Evolutionary conservation across 192 early-diverging fungal species (phyloP).

Genomic region (Backusella parvicylindrica): DNA sequence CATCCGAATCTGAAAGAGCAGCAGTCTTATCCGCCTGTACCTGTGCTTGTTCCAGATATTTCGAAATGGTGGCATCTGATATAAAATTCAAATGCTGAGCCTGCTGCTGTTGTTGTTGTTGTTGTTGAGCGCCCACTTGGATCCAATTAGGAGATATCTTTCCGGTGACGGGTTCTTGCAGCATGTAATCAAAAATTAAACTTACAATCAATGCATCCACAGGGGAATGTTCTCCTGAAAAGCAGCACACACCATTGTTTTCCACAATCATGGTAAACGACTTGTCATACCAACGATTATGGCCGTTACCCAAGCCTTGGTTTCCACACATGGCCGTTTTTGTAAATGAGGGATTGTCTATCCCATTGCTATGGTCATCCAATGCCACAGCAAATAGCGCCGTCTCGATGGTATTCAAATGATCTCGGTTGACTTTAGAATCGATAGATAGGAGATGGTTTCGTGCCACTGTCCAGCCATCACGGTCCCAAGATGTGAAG

Average conservation of each 20-base stretch:
- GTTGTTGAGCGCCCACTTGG: background rate
- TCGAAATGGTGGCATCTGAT: background rate
- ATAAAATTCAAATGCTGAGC: background rate
- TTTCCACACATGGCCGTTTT: conserved; percentile 45
- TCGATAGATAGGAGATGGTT: conserved; percentile 59
- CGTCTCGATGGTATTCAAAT: conserved; percentile 63
- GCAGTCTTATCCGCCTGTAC: conserved; percentile 46
- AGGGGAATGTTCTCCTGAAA: conserved; percentile 55
- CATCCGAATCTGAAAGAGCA: conserved; percentile 56
- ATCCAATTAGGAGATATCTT: background rate
- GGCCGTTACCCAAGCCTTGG: conserved; percentile 57
- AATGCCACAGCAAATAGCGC: conserved; percentile 73
- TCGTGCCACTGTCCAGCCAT: conserved; percentile 74
- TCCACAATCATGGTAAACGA: conserved; percentile 62
- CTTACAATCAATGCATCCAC: conserved; percentile 21
- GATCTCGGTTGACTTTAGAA: conserved; percentile 52
- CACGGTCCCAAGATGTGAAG: conserved; percentile 79
- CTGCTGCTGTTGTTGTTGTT: background rate
- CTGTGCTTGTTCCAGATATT: conserved; percentile 43
- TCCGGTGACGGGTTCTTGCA: conserved; percentile 9
- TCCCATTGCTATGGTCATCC: conserved; percentile 62
- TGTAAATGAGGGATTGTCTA: conserved; percentile 28
- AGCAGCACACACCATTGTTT: conserved; percentile 64
- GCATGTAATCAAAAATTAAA: conserved; percentile 21
- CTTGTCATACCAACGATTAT: conserved; percentile 93